phyloP scores from a whole-genome alignment of 371 early-diverging fungal species.

The Mortierella polycephala region DNA sequence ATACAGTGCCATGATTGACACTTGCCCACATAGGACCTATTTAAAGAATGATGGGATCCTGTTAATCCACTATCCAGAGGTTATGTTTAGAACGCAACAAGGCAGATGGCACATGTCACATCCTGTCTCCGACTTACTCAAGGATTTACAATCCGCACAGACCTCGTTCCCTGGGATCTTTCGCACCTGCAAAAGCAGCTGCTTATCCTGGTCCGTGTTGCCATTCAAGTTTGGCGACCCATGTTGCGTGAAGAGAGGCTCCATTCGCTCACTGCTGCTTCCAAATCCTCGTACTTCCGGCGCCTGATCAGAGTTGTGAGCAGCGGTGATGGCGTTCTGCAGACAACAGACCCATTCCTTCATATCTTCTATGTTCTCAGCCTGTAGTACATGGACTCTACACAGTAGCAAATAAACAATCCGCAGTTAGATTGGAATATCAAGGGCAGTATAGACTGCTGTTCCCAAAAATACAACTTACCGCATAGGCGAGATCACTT shows the following conservation, averaged over 20 bases:
- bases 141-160: constrained; percentile 42
- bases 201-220: constrained; percentile 48
- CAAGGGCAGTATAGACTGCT: background rate
- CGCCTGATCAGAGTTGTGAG: constrained; percentile 67
- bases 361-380: constrained; percentile 82
- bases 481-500: constrained; percentile 84
- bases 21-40: constrained; percentile 92
- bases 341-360: constrained; percentile 84
- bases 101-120: background rate
- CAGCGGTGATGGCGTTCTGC: constrained; percentile 74
- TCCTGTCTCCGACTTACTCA: constrained; percentile 17
- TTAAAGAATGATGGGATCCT: background rate
- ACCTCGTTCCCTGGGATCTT: constrained; percentile 44
- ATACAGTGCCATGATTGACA: constrained; percentile 89
- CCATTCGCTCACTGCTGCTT: constrained; percentile 26
- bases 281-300: constrained; percentile 55
- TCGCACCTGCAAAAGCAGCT: constrained; percentile 39
- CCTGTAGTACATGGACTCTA: constrained; percentile 80
- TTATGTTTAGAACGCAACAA: constrained; percentile 1
- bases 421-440: background rate
- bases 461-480: constrained; percentile 34
- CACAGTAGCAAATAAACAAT: too few species aligned
- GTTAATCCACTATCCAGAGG: background rate
- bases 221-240: constrained; percentile 53
- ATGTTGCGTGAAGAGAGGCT: constrained; percentile 29